Conservation (phyloP, 352 stramenopile genomes). For the Blastocystis sp. region DNA sequence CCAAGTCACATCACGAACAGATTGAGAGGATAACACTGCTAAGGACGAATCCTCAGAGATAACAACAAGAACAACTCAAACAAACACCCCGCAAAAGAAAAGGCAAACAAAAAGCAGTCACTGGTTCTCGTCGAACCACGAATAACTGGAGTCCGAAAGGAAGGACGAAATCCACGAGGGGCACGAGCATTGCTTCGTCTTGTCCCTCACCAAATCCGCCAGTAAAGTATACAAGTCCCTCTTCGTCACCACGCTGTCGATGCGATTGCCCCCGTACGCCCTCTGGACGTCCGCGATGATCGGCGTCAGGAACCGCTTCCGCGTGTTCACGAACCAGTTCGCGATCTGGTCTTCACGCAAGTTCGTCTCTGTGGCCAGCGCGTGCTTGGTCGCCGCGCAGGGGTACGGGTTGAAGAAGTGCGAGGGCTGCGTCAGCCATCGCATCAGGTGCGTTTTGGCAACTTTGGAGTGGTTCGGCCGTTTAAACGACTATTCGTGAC, state of each 20-base stretch:
- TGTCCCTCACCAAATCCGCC: slow-evolving; percentile 2
- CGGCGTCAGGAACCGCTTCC: slow-evolving; percentile 63
- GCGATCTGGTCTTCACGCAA: slow-evolving; percentile 64
- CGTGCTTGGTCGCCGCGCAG: neutral
- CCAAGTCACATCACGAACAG: too few species aligned
- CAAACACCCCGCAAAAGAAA: neutral
- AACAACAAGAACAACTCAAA: neutral
- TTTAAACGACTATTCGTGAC: neutral
- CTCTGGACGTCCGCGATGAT: slow-evolving; percentile 40
- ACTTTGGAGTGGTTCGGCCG: slow-evolving; percentile 62
- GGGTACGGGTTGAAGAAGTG: slow-evolving; percentile 72
- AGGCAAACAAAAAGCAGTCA: neutral
- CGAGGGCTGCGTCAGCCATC: slow-evolving; percentile 31
- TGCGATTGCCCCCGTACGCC: neutral
- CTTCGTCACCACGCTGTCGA: slow-evolving; percentile 35
- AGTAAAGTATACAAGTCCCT: slow-evolving; percentile 30
- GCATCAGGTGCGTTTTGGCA: slow-evolving; percentile 45
- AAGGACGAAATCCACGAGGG: slow-evolving; percentile 40
- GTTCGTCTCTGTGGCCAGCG: slow-evolving; percentile 54
- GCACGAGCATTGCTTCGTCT: neutral
- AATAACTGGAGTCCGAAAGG: slow-evolving; percentile 24
- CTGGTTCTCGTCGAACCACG: slow-evolving; percentile 26
- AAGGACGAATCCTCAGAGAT: too few species aligned
- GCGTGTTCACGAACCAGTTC: slow-evolving; percentile 69
- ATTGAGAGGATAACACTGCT: too few species aligned